phyloP scores from a whole-genome alignment of 2,329 filamentous ascomycete species.

The Phyllosticta ampelicida region DNA sequence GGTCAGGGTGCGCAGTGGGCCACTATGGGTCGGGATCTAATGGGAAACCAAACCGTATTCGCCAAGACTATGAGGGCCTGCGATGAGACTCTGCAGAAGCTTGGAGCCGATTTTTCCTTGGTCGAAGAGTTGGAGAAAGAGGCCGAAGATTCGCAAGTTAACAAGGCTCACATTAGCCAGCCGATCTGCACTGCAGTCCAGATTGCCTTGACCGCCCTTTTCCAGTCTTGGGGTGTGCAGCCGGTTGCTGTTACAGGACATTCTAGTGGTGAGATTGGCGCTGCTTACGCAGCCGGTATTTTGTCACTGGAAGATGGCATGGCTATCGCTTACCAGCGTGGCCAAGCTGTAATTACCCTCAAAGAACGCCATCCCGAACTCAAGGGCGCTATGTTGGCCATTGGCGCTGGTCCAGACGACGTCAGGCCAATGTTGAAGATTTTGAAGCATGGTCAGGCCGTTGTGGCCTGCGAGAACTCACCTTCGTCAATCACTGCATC shows the following conservation, averaged over 20 bases:
- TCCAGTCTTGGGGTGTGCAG: conserved; percentile 18
- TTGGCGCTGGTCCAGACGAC: conserved; percentile 1
- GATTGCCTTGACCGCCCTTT: conserved; percentile 18
- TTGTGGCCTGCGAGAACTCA: conserved; percentile 28
- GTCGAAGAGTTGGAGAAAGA: conserved; percentile 18
- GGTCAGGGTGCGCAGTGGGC: conserved; percentile 23
- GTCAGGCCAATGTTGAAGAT: conserved; percentile 1
- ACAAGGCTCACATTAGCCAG: conserved; percentile 17
- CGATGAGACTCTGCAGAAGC: conserved; percentile 8
- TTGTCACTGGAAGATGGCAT: conserved; percentile 16
- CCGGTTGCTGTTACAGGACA: conserved; percentile 20
- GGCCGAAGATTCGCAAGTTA: conserved; percentile 13
- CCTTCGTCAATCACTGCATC: conserved; percentile 35
- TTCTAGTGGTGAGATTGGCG: conserved; percentile 22
- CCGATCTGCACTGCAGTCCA: conserved; percentile 20
- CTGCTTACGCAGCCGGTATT: conserved; percentile 18
- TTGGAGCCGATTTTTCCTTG: conserved; percentile 13
- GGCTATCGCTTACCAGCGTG: conserved; percentile 19
- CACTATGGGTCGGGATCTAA: conserved; percentile 12
- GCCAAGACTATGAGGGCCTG: neutral
- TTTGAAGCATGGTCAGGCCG: conserved; percentile 1
- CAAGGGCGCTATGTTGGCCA: conserved; percentile 7
- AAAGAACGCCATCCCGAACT: conserved; percentile 3
- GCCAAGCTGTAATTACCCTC: conserved; percentile 1
- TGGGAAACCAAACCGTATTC: conserved; percentile 8